phyloP scores from a whole-genome alignment of 148 eudicot genomes.

The Rhododendron mucronatum region DNA sequence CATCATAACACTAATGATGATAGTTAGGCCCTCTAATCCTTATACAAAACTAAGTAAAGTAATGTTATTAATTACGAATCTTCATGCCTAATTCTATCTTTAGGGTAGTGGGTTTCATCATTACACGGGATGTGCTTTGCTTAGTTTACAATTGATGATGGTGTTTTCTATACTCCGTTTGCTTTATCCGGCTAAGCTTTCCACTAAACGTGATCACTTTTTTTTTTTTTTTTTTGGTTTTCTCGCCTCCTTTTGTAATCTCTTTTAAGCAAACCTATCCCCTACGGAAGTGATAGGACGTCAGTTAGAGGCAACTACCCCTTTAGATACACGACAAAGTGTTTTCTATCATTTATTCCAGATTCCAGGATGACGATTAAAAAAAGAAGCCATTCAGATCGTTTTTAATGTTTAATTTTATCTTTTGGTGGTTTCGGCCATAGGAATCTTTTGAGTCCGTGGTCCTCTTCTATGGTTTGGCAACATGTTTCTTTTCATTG shows the following conservation, averaged over 20 bases:
- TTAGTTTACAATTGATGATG: not conserved
- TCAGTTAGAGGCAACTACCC: not conserved
- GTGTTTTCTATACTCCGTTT: not conserved
- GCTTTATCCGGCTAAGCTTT: not conserved
- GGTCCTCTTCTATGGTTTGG: not conserved
- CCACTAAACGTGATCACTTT: not conserved
- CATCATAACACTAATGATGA: conserved; percentile 33
- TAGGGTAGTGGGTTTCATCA: conserved; percentile 14
- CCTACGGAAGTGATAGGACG: not conserved
- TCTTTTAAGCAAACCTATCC: not conserved
- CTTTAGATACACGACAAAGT: not conserved
- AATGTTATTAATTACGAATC: not conserved
- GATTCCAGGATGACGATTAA: not conserved
- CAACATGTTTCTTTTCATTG: not conserved
- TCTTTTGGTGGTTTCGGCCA: not conserved
- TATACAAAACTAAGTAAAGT: not conserved
- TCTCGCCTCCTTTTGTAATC: not conserved
- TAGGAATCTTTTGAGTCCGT: not conserved
- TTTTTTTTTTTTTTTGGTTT: not conserved
- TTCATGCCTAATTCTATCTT: not conserved
- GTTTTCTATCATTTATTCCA: no score
- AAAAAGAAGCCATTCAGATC: not conserved
- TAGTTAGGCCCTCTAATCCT: conserved; percentile 1
- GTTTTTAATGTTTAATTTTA: not conserved
- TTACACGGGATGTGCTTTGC: not conserved